Base-by-base conservation (phyloP, 2,329 filamentous ascomycete species). In the Alternaria gansuensis region DNA sequence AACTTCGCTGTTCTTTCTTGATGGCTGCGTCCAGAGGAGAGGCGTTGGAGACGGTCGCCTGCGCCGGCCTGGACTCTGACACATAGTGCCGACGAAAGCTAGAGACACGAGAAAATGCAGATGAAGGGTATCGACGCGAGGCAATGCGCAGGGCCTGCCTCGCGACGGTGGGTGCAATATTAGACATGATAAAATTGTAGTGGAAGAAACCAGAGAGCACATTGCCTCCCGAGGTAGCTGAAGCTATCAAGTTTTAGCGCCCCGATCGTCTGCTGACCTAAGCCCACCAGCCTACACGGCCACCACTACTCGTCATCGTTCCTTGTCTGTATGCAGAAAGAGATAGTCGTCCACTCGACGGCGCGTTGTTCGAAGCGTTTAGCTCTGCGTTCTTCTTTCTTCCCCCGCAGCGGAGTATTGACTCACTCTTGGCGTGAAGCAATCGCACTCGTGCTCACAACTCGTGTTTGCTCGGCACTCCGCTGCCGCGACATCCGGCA, bases 1-100 rank as follows among this genome's bases (percentile, higher is more conserved):
- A 95, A 31, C 90, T 88, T 77, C 90, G 90, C 80, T 94, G 92
- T 67, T 97, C 92, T 60, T 93, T 84, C 77, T 90, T 91, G 79
- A 97, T 93, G 60, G 92, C 88, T 10, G 90, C 90, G 72, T 97
- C 92, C 57, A 92, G 48, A 26, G n/a, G 48, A 26, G 31, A 36
- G 48, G 5, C 81, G 69, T 87, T 88, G 72, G 44, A 48, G 44
- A 97, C 90, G 75, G 93, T 92, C 50, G 92, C 92, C 78, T 87
- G 86, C 69, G 91, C 88, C 66, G 88, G 85, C 82, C 90, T 92
- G 61, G 91, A 90, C 81, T 93, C 90, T 28, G 92, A 90, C 64
- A 97, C 93, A 84, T 97, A 97, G 70, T 82, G 84, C 75, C 92
- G 86, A 70, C 82, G 80, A 66, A 77, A 71, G 72, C 79, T 77